Evolutionary conservation across 2,329 filamentous ascomycete genomes (phyloP), one percentile per base, ranked within the genome.

Genomic region (Elsinoe ampelina): DNA sequence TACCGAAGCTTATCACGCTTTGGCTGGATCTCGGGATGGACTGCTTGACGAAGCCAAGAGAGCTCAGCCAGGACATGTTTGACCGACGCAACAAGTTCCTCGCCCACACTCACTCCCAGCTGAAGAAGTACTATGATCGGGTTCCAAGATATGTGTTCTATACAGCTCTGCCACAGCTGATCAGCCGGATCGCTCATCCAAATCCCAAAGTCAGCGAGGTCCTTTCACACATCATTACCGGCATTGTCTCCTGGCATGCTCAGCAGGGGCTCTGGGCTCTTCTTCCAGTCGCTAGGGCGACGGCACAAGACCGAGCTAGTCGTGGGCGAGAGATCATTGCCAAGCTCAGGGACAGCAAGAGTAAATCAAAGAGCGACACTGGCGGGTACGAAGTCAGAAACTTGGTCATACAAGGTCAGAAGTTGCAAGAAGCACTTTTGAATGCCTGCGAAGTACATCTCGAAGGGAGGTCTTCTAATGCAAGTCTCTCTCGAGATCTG

Each of bases 211-310:
- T 95, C 1, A 95, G 89, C 71, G 82, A 85, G 58, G 76, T 87
- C 8, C 74, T 99, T 5, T 82, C 85, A 55, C 79, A 80, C 34
- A 92, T 97, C 62, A 90, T 98, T 57, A 75, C 86, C 59, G 92
- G 88, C 67, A 89, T 96, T n/a, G 85, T 95, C 7, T 79, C 83
- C 41, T 78, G 83, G n/a, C 87, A 96, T 69, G 92, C 93, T 0
- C 89, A 88, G 59, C 93, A 98, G 70, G 86, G 91, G 0, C 72
- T 97, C 22, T 99, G 93, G 95, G 87, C 86, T 65, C 74, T 98
- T 35, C 81, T 97, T 55, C 89, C 91, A 7, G 85, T 96, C 43
- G 85, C 90, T 63, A 92, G 92, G 58, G 88, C 89, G 0, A 87
- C 80, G 32, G 84, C 89, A 59, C 77, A 79, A 12, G 86, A 92